Percentiles rank a stretch among this genome's conserved stretches.
Conservation (phyloP, 352 stramenopile genomes). For the Elongisporangium undulatum region DNA sequence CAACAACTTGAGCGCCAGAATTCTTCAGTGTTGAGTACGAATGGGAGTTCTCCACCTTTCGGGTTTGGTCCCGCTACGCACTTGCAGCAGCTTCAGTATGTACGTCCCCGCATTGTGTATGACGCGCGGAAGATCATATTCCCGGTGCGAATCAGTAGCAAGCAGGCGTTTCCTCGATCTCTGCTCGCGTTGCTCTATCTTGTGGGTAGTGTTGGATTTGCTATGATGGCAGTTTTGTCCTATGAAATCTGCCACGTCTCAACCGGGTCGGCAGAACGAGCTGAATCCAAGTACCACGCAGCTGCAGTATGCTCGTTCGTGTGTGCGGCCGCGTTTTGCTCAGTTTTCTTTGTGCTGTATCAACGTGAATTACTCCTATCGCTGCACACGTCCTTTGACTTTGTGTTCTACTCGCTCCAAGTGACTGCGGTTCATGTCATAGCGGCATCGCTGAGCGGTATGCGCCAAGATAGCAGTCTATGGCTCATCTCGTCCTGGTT, state of each 20-base stretch:
- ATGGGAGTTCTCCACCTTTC: not conserved
- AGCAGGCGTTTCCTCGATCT: not conserved
- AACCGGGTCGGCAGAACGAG: not conserved
- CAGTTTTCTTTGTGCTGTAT: slow-evolving; percentile 1
- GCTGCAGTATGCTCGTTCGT: not conserved
- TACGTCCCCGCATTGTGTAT: not conserved
- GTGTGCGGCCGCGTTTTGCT: not conserved
- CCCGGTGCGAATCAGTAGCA: not conserved
- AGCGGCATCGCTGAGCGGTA: slow-evolving; percentile 6
- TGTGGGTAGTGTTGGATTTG: not conserved
- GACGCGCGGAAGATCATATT: not conserved
- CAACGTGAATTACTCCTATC: slow-evolving; percentile 6
- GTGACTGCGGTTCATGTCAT: slow-evolving; percentile 8
- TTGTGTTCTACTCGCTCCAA: slow-evolving; percentile 15
- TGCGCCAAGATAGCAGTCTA: not conserved
- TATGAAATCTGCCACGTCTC: not conserved
- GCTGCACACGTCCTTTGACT: slow-evolving; percentile 12
- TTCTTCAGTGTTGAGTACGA: not conserved
- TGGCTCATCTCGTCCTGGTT: slow-evolving; percentile 4
- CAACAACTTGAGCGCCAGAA: not conserved
- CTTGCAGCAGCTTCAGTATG: not conserved
- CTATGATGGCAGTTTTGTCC: not conserved
- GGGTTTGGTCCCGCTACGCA: not conserved
- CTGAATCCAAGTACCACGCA: not conserved
- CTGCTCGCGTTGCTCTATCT: not conserved